Evolutionary conservation across 805 yeast genomes (phyloP).

Genomic region (Candida silvicultrix): DNA sequence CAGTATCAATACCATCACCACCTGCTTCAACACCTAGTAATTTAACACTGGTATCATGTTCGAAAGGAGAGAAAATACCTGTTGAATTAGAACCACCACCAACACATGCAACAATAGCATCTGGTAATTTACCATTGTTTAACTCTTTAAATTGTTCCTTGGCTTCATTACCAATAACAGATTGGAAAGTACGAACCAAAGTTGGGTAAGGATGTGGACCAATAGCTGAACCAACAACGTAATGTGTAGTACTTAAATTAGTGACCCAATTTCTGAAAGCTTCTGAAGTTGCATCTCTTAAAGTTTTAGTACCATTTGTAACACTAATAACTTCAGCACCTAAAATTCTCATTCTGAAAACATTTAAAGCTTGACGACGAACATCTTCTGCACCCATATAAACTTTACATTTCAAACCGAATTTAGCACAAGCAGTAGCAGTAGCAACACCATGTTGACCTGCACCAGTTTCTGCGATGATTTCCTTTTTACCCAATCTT

Average conservation of each 20-base stretch:
- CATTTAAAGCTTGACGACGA: slow-evolving; percentile 96
- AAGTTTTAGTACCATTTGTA: slow-evolving; percentile 88
- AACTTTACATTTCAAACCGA: slow-evolving; percentile 89
- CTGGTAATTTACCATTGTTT: slow-evolving; percentile 81
- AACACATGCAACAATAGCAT: slow-evolving; percentile 95
- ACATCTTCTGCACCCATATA: slow-evolving; percentile 99
- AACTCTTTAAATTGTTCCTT: slow-evolving; percentile 80
- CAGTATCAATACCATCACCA: slow-evolving; percentile 91
- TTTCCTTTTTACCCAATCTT: slow-evolving; percentile 68
- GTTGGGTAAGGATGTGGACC: slow-evolving; percentile 99
- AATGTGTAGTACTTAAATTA: slow-evolving; percentile 78
- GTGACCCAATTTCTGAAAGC: slow-evolving; percentile 97
- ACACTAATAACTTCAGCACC: slow-evolving; percentile 97
- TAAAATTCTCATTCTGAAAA: slow-evolving; percentile 91
- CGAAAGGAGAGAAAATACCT: slow-evolving; percentile 94
- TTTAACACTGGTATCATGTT: slow-evolving; percentile 68
- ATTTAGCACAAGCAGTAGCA: slow-evolving; percentile 88
- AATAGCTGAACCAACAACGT: slow-evolving; percentile 95
- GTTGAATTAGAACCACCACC: slow-evolving; percentile 99
- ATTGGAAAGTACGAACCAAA: slow-evolving; percentile 95
- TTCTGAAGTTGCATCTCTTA: slow-evolving; percentile 97
- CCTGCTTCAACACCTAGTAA: slow-evolving; percentile 97
- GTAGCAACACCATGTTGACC: slow-evolving; percentile 94
- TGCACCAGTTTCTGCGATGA: slow-evolving; percentile 90
- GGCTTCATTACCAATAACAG: slow-evolving; percentile 93